Base-by-base conservation (phyloP, 108 stramenopile species). In the Skeletonema potamos region DNA sequence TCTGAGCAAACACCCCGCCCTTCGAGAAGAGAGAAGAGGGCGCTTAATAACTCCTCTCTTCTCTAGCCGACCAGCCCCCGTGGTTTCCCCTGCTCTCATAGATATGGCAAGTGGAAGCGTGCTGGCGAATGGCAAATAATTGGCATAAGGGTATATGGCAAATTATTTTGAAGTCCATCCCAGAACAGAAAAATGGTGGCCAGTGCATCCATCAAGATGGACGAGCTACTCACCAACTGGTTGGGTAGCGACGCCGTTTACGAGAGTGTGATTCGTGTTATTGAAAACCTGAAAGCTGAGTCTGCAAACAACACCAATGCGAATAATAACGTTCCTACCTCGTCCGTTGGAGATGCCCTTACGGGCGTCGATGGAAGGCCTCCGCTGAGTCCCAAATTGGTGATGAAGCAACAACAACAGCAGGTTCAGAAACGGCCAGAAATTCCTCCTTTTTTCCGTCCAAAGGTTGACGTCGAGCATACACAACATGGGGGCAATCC, bases 151-250 rank as follows among this genome's bases (percentile, higher is more conserved):
- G n/a, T n/a, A n/a, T n/a, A n/a, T n/a, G n/a, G n/a, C n/a, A n/a
- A n/a, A n/a, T n/a, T n/a, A n/a, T n/a, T n/a, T n/a, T n/a, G n/a
- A n/a, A n/a, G n/a, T n/a, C n/a, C n/a, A n/a, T 7, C 4, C 34
- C 34, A 34, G 34, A 4, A 34, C 4, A 51, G 4, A 44, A 84
- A 59, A 61, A 88, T 86, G 85, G 81, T 82, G 37, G 83, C 80
- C 32, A 57, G 70, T 20, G 57, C 88, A 37, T 82, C 87, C 17
- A 87, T 89, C 11, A 93, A 93, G 82, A 88, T 88, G 87, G 90
- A 93, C 72, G 92, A 93, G 68, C 86, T 93, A 43, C 78, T 93
- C 27, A 86, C 89, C 33, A 75, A 85, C 4, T 93, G 90, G 90
- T 62, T 93, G 28, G 79, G 81, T 30, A 83, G 70, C 62, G 92